A percentile compares a stretch with the other conserved stretches of the same genome.
These are phyloP conservation scores for Ceratobasidium sp. DNA, from an alignment of 1,284 basidiomycete genomes.

Conservation along the genomic window DNA sequence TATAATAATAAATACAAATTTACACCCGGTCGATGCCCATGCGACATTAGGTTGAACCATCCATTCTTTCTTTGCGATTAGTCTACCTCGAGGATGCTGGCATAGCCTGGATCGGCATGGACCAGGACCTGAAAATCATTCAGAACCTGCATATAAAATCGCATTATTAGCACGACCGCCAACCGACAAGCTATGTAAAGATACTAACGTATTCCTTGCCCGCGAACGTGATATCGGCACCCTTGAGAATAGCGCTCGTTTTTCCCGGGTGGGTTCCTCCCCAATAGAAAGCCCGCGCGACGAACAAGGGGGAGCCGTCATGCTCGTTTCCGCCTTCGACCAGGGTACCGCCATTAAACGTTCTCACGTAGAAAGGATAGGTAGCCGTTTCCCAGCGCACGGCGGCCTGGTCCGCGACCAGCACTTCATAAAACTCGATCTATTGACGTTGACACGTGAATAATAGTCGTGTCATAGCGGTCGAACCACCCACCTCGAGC, in stretches of 20 bases:
- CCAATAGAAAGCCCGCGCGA: conserved; percentile 30
- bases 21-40: too few species aligned
- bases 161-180: too few species aligned
- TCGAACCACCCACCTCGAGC: conserved; percentile 10
- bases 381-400: conserved; percentile 30
- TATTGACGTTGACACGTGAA: neutral
- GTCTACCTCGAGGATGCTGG: too few species aligned
- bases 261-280: conserved; percentile 34
- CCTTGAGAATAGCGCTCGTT: conserved; percentile 24
- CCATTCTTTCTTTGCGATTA: too few species aligned
- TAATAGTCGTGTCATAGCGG: neutral
- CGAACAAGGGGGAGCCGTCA: conserved; percentile 22
- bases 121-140: conserved; percentile 35
- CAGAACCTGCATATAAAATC: neutral
- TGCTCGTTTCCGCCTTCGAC: conserved; percentile 33
- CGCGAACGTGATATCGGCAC: conserved; percentile 30
- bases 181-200: neutral
- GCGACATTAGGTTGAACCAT: too few species aligned
- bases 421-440: conserved; percentile 34
- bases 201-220: conserved; percentile 31
- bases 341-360: conserved; percentile 10
- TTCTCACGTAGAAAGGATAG: conserved; percentile 24
- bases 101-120: neutral
- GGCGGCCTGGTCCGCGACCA: conserved; percentile 15
- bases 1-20: too few species aligned